Conservation (phyloP, 2,329 filamentous ascomycete species). For the Beauveria asiatica region DNA sequence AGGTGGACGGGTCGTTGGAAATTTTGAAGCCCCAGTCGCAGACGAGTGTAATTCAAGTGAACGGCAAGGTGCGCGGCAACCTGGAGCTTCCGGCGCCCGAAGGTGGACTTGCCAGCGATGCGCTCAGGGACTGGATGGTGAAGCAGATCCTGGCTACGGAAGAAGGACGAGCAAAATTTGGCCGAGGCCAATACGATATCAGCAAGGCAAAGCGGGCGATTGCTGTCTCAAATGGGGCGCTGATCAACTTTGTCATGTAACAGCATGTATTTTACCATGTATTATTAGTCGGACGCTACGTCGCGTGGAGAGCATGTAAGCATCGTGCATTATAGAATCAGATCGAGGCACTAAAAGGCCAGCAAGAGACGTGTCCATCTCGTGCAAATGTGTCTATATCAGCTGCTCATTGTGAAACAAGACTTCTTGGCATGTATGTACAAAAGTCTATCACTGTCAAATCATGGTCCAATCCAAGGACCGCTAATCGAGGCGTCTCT, state of each 20-base stretch:
- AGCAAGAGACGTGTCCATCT: not conserved
- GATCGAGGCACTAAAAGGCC: not conserved
- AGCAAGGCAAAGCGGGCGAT: constrained; percentile 54
- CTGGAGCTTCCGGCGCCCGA: constrained; percentile 52
- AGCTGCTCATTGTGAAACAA: not conserved
- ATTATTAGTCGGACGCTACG: not conserved
- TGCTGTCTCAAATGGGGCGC: constrained; percentile 55
- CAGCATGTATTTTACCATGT: not conserved
- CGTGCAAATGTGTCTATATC: not conserved
- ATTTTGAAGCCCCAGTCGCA: constrained; percentile 41
- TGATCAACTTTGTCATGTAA: constrained; percentile 65
- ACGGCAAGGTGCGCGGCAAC: constrained; percentile 66
- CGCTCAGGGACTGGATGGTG: constrained; percentile 52
- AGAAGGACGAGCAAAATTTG: constrained; percentile 50
- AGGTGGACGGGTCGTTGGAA: constrained; percentile 39
- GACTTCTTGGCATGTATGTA: not conserved
- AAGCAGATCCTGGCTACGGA: constrained; percentile 51
- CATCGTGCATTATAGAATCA: not conserved
- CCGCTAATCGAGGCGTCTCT: constrained; percentile 16
- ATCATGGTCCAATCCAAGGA: not conserved
- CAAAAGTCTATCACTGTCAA: not conserved
- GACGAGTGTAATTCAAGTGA: constrained; percentile 63
- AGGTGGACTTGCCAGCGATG: constrained; percentile 30
- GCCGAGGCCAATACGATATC: constrained; percentile 35
- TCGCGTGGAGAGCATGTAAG: not conserved